Evolutionary conservation across 108 stramenopile species (phyloP), one percentile per base, ranked within the genome.

Genomic region (Mediolabrus comicus): DNA sequence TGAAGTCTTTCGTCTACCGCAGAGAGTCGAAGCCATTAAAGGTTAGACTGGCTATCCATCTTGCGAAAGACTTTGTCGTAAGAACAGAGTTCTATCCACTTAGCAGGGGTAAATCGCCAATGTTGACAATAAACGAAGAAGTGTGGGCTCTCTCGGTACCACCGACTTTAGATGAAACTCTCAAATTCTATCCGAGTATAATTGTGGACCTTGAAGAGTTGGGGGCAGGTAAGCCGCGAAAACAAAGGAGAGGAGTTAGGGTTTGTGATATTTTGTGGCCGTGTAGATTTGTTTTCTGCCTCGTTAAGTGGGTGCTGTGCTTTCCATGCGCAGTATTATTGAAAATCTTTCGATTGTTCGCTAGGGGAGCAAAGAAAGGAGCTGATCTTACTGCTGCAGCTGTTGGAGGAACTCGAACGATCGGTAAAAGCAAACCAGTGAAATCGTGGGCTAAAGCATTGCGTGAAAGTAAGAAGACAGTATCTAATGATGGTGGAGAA

Each of bases 231-330:
- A 14, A 53, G 5, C 38, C 73, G 3, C 35, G 36, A 9, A 66
- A 53, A 53, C 30, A 38, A 54, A n/a, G 32, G 11, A 30, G 17
- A 60, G 73, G 73, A 34, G 39, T 74, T 10, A 67, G 28, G 54
- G 56, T 61, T 46, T 54, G 35, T 51, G 73, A 67, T 30, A 29
- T 74, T 25, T 17, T 55, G 16, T 74, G 73, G 65, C 65, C 59
- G 1, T 29, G 59, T 25, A 57, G 73, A 14, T 74, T 63, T 29
- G 19, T 52, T 3, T 64, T 29, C 28, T 74, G 73, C 28, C 8
- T 74, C 17, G 13, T 74, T 1, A 60, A 52, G 53, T 74, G 73
- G 73, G 28, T 74, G 2, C 33, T 59, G 0, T 74, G 73, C 43
- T 67, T 33, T 24, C 73, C 73, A 3, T 74, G 65, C 46, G 51